Evolutionary conservation across 768 basidiomycete species (phyloP), one percentile per base, ranked within the genome.

Genomic region (Termitomyces sp.): DNA sequence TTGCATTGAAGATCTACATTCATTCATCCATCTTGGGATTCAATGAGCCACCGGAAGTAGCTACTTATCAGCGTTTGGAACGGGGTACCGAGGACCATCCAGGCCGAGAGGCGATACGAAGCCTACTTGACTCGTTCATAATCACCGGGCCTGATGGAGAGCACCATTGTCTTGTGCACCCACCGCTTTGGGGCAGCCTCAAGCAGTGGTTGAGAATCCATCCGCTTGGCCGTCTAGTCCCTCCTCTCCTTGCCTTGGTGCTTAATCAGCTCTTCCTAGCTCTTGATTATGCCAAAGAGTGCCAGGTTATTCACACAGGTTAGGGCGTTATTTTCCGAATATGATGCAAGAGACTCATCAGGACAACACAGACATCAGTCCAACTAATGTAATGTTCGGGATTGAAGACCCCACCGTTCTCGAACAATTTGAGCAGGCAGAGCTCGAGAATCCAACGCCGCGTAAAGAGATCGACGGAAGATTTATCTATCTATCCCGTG

Each of bases 391-490:
- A n/a, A 53, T 53, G 52, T 32, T 53, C 13, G 10, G 12, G 7
- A 32, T 53, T 16, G 24, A 9, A 5, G 52, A 53, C 27, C 18
- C 27, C 30, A 30, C 27, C n/a, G 13, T 20, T 53, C 30, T 53
- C 5, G 27, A 42, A 7, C n/a, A 32, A 4, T 61, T 64, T n/a
- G 65, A 65, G 40, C 16, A 60, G 16, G 46, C 34, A 1, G 60
- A 67, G 59, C 43, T 65, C 3, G 36, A 55, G 1, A 1, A 39
- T 39, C 66, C 63, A 6, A 16, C 24, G 8, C 46, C 59, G 1
- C 62, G 66, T 37, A 68, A 68, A 56, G 55, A 57, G 18, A 34
- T 33, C 3, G 55, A 53, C 26, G 53, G 59, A 20, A 22, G 62
- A 22, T 49, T 60, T 12, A 59, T 67, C 26, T 65, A 65, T 45